Base-by-base conservation (phyloP, 257 asterid genomes). In the Leonotis leonurus region DNA sequence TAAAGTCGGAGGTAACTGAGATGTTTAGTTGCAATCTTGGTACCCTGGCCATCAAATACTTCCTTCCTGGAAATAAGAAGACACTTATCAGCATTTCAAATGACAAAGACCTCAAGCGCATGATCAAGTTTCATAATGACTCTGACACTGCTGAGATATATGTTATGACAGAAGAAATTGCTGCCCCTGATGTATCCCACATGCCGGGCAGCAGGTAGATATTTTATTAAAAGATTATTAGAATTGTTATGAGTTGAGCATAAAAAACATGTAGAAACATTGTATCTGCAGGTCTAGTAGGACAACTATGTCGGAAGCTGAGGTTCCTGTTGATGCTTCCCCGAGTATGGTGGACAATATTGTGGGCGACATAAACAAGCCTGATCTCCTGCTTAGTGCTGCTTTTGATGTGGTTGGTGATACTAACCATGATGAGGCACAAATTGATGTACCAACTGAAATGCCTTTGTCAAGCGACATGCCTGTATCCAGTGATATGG, bases 161-260 rank as follows among this genome's bases (percentile, higher is more conserved):
- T 55, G 83, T 82, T 44, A 82, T 83, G 89, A 76, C 75, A 3
- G 97, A 93, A 62, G 97, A 86, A 73, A 75, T 71, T 50, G 84
- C 71, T 62, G 84, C 78, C 37, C 90, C 92, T 72, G 97, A 82
- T 55, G 80, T 75, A 4, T 89, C 99, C 59, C 75, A 80, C 76
- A 79, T 89, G 95, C 94, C 85, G 26, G 90, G 94, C 85, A 93
- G 97, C 77, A 93, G 99, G 99, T 93, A 83, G 70, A 70, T 77
- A 50, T 69, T 74, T 44, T 73, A 25, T 69, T 69, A 53, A 75
- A 64, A 37, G 8, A 55, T 43, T 14, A 63, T 56, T 62, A 48
- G 49, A 75, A 46, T 30, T 71, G 8, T 56, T 70, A 20, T 54
- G 59, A 39, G 65, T 8, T 8, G 35, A 56, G 58, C 71, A 70